phyloP scores from a whole-genome alignment of 257 asterid species.

The Ligustrum vulgare region DNA sequence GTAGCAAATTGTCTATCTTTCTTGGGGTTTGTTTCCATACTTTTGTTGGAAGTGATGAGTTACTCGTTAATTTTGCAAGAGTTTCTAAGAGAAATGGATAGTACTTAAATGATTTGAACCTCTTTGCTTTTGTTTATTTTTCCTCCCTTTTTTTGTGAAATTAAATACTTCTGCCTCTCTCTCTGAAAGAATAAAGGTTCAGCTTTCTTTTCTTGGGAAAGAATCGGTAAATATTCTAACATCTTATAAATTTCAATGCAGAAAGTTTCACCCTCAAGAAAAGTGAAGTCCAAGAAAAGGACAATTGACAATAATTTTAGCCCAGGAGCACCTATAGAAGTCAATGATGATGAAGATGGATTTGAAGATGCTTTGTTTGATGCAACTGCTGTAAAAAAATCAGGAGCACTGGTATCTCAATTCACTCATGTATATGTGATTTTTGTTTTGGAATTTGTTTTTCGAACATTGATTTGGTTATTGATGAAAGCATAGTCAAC shows the following conservation, averaged over 20 bases:
- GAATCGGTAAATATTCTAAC: neutral
- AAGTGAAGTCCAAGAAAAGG: constrained; percentile 3
- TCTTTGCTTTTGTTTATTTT: neutral
- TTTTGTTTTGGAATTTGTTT: neutral
- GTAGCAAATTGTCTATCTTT: neutral
- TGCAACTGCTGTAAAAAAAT: constrained; percentile 25
- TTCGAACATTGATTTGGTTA: neutral
- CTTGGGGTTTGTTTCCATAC: neutral
- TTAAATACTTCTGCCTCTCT: neutral
- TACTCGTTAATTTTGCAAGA: neutral
- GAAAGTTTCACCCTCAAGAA: constrained; percentile 10
- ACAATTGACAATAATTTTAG: constrained; percentile 18
- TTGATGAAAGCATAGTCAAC: neutral
- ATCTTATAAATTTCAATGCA: constrained; percentile 22
- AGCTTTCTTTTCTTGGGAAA: neutral
- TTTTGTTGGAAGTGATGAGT: neutral
- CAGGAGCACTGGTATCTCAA: neutral
- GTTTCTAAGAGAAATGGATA: neutral
- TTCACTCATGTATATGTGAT: neutral
- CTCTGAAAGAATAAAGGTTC: neutral
- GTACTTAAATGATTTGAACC: neutral
- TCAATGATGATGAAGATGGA: constrained; percentile 45
- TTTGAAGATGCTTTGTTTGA: constrained; percentile 42
- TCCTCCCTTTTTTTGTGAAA: neutral
- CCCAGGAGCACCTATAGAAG: constrained; percentile 34